Evolutionary conservation across 331 rosid species (phyloP).

Genomic region (Acacia pycnantha): DNA sequence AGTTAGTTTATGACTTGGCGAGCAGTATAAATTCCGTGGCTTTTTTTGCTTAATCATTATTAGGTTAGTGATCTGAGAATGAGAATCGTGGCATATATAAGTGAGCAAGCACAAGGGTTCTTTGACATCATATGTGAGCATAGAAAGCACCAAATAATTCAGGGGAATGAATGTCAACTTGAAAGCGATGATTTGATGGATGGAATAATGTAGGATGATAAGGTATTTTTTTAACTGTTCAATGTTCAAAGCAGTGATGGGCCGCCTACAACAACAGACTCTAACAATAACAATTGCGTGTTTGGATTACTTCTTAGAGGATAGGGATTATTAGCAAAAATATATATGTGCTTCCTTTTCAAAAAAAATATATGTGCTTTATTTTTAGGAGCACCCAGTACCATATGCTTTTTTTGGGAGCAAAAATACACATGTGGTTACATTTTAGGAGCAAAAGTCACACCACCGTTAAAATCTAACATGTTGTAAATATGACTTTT

Average conservation of each 20-base stretch:
- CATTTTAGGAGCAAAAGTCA: no score
- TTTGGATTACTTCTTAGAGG: no score
- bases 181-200: constrained; percentile 22
- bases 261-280: not conserved
- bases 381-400: no score
- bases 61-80: constrained; percentile 11
- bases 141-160: constrained; percentile 15
- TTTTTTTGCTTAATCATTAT: not conserved
- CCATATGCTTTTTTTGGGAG: no score
- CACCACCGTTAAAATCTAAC: no score
- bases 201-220: constrained; percentile 14
- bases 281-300: not conserved
- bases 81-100: constrained; percentile 12
- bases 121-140: constrained; percentile 4
- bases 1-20: not conserved
- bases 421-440: no score
- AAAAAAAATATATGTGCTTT: no score
- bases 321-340: no score
- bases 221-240: constrained; percentile 7
- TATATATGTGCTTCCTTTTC: no score
- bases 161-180: constrained; percentile 40
- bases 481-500: no score
- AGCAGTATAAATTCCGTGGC: constrained; percentile 27
- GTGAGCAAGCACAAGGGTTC: constrained; percentile 21
- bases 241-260: not conserved